Base-by-base conservation (phyloP, 768 basidiomycete genomes). In the Hericium rajendrae region DNA sequence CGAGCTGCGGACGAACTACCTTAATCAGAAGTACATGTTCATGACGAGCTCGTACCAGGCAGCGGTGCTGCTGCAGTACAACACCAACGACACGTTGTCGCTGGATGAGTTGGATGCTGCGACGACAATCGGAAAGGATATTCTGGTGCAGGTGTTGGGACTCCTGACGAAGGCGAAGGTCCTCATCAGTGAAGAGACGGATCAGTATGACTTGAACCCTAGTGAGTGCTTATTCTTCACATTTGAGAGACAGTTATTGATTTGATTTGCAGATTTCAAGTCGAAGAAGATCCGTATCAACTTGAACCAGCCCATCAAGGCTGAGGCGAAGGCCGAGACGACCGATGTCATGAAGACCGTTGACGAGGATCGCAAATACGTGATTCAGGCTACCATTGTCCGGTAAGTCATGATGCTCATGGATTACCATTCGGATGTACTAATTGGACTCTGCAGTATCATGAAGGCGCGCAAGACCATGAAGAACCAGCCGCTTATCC, bases 381-480 rank as follows among this genome's bases (percentile, higher is more conserved):
- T 94, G 58, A 93, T 97, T 55, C 94, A 97, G 69, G 91, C 93
- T 10, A 93, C 90, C 43, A 92, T 95, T 63, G 93, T 95, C 52
- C 85, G 92, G 78, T 79, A 59, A 8, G 12, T 38, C 22, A n/a
- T 18, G 52, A 38, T 13, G 55, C 5, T 64, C 38, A 66, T 57
- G 62, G 9, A 4, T 63, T 64, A 41, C 16, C 22, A 20, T 16
- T 15, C n/a, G 48, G 5, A 32, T 32, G 6, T 32, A 32, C 9
- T 32, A 0, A 32, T 10, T 32, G 32, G 32, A 10, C 8, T 58
- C 16, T 49, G 3, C 59, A 91, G 91, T 51, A 91, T 95, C 69
- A 94, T 94, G 93, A 94, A 94, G 73, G 91, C 92, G 26, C 83
- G 91, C 38, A 93, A 93, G 81, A 88, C 87, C 60, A 88, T 94